Evolutionary conservation across 2,329 filamentous ascomycete genomes (phyloP), one percentile per base, ranked within the genome.

Genomic region (Aureobasidium leucospermi): DNA sequence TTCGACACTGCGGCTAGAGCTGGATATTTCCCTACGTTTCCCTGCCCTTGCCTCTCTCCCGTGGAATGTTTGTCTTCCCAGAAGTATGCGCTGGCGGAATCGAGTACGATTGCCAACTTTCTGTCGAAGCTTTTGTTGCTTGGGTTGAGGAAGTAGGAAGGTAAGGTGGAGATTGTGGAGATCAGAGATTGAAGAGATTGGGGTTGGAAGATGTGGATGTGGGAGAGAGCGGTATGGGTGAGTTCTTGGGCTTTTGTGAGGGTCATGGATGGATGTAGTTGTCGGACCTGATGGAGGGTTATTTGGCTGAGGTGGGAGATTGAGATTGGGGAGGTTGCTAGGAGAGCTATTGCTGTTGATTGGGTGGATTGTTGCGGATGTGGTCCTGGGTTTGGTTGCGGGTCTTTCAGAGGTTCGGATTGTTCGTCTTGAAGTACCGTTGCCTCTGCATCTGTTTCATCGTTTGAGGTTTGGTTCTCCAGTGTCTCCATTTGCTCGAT

Each of bases 191-290:
- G 48, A 28, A 80, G 80, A 1, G 79, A 80, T 46, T 79, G 74
- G 0, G 82, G 82, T 2, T 73, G 77, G 70, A 85, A 81, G 62
- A 86, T 73, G 67, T 86, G 83, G 39, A 86, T 69, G 65, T 86
- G 83, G 31, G 71, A 66, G 0, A 87, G 71, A 4, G 75, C 70
- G 23, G 64, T 64, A n/a, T 64, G 61, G 13, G 82, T 60, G 1
- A 75, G 63, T 9, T 63, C 56, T 47, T 60, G 23, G 6, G 42
- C 31, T n/a, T 6, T 6, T n/a, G 43, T 7, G 38, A 23, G 6
- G 1, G 11, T 43, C 28, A 10, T 48, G 31, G 10, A 15, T 15
- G 38, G 38, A 13, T n/a, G 6, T 8, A 29, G 11, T 39, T 31
- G 29, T 15, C 10, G 23, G 3, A 43, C 4, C 5, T 19, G 11